A percentile compares a stretch with the other conserved stretches of the same genome.
Conservation (phyloP, 768 basidiomycete species). For the Baorangia bicolor region DNA sequence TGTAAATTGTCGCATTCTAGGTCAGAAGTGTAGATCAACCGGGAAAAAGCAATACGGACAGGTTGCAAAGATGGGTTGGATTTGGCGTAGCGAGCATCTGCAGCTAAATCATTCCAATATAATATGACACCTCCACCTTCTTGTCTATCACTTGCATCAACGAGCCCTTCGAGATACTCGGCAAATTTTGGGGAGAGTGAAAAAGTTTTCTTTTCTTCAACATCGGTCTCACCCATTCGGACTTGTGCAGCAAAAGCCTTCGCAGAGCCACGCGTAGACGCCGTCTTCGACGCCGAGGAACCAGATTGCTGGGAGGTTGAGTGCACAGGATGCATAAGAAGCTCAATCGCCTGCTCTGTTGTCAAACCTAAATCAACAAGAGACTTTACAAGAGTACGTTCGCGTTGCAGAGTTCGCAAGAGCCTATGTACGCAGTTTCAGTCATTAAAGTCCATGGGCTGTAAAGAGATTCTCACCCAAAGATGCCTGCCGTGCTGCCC, state of each 20-base stretch:
- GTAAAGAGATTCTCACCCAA: conserved; percentile 44
- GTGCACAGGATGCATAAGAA: conserved; percentile 67
- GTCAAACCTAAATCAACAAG: conserved; percentile 63
- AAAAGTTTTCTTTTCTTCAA: conserved; percentile 71
- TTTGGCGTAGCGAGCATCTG: conserved; percentile 61
- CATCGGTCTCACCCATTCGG: conserved; percentile 26
- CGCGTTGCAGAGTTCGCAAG: conserved; percentile 68
- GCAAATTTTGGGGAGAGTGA: conserved; percentile 53
- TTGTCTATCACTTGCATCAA: conserved; percentile 84
- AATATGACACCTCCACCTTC: conserved; percentile 75
- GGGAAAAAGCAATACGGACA: conserved; percentile 36
- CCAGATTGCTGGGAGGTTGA: conserved; percentile 46
- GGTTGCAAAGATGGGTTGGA: conserved; percentile 51
- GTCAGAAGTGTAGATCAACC: background rate
- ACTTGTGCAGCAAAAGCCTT: conserved; percentile 5
- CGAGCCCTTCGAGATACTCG: conserved; percentile 58
- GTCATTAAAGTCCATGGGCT: background rate
- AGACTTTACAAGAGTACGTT: conserved; percentile 58
- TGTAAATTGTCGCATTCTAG: conserved; percentile 10
- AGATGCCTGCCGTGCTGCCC: conserved; percentile 51
- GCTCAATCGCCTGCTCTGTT: conserved; percentile 62
- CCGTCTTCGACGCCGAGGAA: background rate
- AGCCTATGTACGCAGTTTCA: conserved; percentile 42
- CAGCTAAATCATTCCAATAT: conserved; percentile 93
- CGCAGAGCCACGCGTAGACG: conserved; percentile 10